Percentiles rank a stretch among this genome's conserved stretches.
phyloP scores from a whole-genome alignment of 140 eudicot species.

The Flaveria floridana region DNA sequence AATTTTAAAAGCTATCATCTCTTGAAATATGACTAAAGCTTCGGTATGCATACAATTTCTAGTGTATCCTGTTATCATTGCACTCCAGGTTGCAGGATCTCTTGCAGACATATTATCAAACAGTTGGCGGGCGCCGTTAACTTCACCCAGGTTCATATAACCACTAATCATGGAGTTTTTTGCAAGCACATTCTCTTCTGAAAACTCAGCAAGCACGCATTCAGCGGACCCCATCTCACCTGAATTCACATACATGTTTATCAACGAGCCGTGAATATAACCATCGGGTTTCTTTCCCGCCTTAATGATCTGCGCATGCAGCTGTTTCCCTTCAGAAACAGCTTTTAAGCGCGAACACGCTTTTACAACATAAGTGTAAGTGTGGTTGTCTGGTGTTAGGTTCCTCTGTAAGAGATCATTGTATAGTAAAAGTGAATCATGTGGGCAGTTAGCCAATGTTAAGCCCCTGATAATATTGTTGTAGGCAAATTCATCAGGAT shows the following conservation, averaged over 20 bases:
- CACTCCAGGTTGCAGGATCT: constrained; percentile 61
- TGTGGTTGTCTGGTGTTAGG: constrained; percentile 42
- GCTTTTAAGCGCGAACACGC: constrained; percentile 48
- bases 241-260: constrained; percentile 41
- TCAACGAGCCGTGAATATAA: constrained; percentile 39
- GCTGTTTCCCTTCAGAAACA: constrained; percentile 46
- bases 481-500: constrained; percentile 48
- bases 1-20: constrained; percentile 36
- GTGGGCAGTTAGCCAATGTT: constrained; percentile 26
- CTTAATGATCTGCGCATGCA: constrained; percentile 51
- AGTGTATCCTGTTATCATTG: constrained; percentile 49
- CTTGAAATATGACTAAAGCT: constrained; percentile 37
- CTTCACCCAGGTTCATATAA: constrained; percentile 42
- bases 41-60: constrained; percentile 37
- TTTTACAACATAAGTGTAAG: constrained; percentile 48
- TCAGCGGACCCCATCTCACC: constrained; percentile 38
- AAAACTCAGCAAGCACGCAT: constrained; percentile 36
- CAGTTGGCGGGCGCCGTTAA: constrained; percentile 25
- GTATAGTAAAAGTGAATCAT: constrained; percentile 39
- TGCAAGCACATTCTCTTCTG: constrained; percentile 37
- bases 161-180: constrained; percentile 46
- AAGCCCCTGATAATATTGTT: constrained; percentile 50
- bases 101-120: constrained; percentile 38
- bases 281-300: constrained; percentile 37
- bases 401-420: constrained; percentile 29